Base-by-base conservation (phyloP, 305 asterid genomes). In the Solanum hybrid region DNA sequence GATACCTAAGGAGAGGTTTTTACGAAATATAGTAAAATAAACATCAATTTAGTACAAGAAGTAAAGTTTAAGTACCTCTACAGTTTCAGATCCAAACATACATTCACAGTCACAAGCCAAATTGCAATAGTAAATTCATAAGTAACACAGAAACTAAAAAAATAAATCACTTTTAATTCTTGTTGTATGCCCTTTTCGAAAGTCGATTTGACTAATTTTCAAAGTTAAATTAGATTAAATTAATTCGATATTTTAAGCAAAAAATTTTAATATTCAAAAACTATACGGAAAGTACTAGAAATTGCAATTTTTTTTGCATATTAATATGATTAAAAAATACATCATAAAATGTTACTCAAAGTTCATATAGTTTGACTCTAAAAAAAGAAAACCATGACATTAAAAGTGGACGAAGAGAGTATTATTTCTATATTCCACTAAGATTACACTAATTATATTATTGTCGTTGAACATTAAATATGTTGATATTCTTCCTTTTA, bases 361-460 rank as follows among this genome's bases (percentile, higher is more conserved):
- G 1, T 17, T 57, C 0, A 1, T 57, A 57, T 57, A 6, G 24
- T 6, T 57, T 57, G 0, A 17, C 24, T 57, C 1, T 17, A 17
- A 57, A 57, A 57, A 57, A 6, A 57, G 10, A 0, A 57, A 57
- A 57, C 0, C 1, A 57, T 57, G 4, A 51, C 10, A 17, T 6
- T 57, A 17, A 57, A 57, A 17, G 4, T 57, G 4, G 4, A 57
- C 1, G 4, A 0, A 57, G 0, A 1, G 4, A 17, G 0, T 57
- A 17, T 17, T 57, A 57, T 73, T 73, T 73, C 11, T 17, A 61
- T 61, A 3, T 20, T 61, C 5, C 26, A 61, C 5, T 61, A 3
- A 20, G 2, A 61, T 20, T 61, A 61, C 10, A 61, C 72, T 61
- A 20, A 20, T 61, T 61, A 61, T 20, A 61, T 61, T 61, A 61